Percentiles rank a stretch among this genome's conserved stretches.
phyloP scores from a whole-genome alignment of 106 monocot species.

The Acorus calamus region DNA sequence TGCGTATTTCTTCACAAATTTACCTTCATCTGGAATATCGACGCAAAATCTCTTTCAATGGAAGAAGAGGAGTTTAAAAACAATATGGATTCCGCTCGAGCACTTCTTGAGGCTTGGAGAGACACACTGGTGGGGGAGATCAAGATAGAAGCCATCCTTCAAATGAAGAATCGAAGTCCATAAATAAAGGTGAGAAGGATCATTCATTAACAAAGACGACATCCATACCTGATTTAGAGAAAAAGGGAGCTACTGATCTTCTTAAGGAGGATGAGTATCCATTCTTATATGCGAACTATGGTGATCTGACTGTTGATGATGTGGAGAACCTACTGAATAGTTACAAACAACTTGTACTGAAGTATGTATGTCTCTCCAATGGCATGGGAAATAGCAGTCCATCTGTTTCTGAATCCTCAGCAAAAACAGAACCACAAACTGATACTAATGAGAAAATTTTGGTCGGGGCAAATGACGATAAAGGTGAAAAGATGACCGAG shows the following conservation, averaged over 20 bases:
- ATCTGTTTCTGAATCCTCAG: constrained; percentile 7
- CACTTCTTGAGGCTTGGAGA: constrained; percentile 37
- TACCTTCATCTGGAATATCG: constrained; percentile 81
- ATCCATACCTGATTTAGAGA: too few species aligned
- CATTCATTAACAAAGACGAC: too few species aligned
- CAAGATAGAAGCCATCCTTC: too few species aligned
- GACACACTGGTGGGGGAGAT: constrained; percentile 13
- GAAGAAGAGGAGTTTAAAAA: constrained; percentile 70
- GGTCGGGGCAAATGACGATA: constrained; percentile 6
- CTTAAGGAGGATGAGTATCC: constrained; percentile 68
- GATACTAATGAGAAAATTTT: constrained; percentile 8
- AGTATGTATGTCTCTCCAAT: constrained; percentile 72
- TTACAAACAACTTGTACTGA: constrained; percentile 70
- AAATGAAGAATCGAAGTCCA: too few species aligned
- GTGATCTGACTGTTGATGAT: constrained; percentile 74
- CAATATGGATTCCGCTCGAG: constrained; percentile 70
- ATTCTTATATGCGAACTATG: constrained; percentile 49
- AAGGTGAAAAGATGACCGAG: background rate
- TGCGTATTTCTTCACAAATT: constrained; percentile 91
- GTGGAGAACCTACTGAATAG: constrained; percentile 57
- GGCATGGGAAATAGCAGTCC: constrained; percentile 30
- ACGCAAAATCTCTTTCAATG: constrained; percentile 76
- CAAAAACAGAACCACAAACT: constrained; percentile 7
- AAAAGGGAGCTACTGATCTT: too few species aligned
- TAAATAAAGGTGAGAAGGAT: too few species aligned